phyloP scores from a whole-genome alignment of 495 filamentous ascomycete genomes.

The Wilcoxina mikolae region DNA sequence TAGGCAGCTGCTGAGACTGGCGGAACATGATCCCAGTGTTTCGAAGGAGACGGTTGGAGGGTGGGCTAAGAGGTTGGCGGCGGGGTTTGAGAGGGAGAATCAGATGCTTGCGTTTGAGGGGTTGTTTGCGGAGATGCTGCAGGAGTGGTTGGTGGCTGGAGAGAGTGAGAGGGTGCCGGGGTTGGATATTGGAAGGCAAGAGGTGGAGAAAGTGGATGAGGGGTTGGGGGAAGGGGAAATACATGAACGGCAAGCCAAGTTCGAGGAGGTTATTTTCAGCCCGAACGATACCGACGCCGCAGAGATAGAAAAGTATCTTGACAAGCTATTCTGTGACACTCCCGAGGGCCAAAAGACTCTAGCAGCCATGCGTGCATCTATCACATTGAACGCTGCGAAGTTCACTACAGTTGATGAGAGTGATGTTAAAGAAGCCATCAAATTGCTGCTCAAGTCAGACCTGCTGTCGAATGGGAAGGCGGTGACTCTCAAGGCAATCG shows the following conservation, averaged over 20 bases:
- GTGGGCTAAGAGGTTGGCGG: constrained; percentile 37
- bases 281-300: constrained; percentile 31
- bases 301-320: constrained; percentile 37
- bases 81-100: constrained; percentile 33
- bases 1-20: not conserved
- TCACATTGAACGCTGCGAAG: not conserved
- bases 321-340: constrained; percentile 36
- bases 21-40: not conserved
- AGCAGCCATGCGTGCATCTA: not conserved
- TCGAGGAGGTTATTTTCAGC: constrained; percentile 47
- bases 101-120: constrained; percentile 48
- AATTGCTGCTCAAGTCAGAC: constrained; percentile 41
- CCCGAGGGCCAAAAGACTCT: constrained; percentile 22
- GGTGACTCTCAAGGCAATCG: constrained; percentile 44
- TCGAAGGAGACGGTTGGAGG: not conserved
- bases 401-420: constrained; percentile 26
- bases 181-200: constrained; percentile 28
- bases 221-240: too few relatives aligned
- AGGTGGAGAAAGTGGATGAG: constrained; percentile 34
- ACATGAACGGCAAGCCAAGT: constrained; percentile 37
- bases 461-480: constrained; percentile 46
- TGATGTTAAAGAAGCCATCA: constrained; percentile 35
- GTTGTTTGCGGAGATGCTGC: constrained; percentile 33
- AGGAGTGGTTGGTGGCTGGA: constrained; percentile 9
- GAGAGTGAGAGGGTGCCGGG: constrained; percentile 15